phyloP scores from a whole-genome alignment of 2,329 filamentous ascomycete species.

The Paecilomyces formosus region DNA sequence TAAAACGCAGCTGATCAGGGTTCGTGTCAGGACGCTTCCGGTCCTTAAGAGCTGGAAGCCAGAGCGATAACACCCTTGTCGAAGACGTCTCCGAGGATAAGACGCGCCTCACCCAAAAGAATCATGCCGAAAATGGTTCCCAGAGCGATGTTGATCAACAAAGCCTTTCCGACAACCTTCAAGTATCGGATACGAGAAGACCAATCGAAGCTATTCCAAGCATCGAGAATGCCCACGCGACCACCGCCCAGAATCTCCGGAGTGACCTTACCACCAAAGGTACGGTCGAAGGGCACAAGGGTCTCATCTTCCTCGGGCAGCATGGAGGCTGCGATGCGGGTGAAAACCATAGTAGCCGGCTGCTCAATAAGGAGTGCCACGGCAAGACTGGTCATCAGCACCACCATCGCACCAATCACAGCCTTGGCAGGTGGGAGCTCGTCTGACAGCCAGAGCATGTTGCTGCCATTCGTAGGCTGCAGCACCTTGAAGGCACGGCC shows the following conservation, averaged over 20 bases:
- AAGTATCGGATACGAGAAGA: constrained; percentile 65
- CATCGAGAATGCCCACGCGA: constrained; percentile 66
- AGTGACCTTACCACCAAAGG: constrained; percentile 68
- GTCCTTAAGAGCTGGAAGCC: not conserved
- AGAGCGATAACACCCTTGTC: constrained; percentile 7
- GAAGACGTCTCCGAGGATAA: constrained; percentile 35
- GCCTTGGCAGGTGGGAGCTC: constrained; percentile 27
- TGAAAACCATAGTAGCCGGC: constrained; percentile 67
- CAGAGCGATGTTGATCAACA: constrained; percentile 46
- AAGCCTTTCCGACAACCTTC: constrained; percentile 67
- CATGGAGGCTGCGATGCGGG: constrained; percentile 80
- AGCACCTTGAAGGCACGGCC: constrained; percentile 44
- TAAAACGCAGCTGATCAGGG: not conserved
- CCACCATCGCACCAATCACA: constrained; percentile 24
- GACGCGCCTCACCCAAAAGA: constrained; percentile 46
- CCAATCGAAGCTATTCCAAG: constrained; percentile 71
- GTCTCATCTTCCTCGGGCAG: constrained; percentile 74
- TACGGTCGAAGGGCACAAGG: constrained; percentile 84
- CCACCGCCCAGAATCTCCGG: constrained; percentile 66
- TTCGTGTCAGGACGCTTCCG: not conserved
- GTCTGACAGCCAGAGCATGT: constrained; percentile 16
- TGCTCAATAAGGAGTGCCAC: constrained; percentile 60
- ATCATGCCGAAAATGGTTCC: constrained; percentile 42
- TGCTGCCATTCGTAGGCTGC: constrained; percentile 21
- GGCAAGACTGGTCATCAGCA: constrained; percentile 35